Evolutionary conservation across 495 filamentous ascomycete species (phyloP), one percentile per base, ranked within the genome.

Genomic region (Cercophora scortea): DNA sequence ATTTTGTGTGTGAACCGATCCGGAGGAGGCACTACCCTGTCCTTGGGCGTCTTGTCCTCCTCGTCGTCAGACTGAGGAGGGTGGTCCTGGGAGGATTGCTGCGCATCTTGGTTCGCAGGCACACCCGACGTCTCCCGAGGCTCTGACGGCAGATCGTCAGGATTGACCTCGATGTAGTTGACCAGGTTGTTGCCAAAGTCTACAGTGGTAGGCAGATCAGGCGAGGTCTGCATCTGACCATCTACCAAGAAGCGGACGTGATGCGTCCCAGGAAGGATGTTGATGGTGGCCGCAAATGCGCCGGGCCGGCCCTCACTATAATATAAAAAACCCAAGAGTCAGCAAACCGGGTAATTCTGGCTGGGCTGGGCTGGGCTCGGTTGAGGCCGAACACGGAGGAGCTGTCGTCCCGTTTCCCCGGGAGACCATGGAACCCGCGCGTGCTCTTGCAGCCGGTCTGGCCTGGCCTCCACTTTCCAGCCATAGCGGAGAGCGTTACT

Each of bases 181-280:
- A 98, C 90, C 17, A 98, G 73, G 61, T 95, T 91, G 63, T 95
- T 95, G 41, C 89, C 93, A 65, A 90, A 95, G 70, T 98, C 93
- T 25, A 98, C 93, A 0, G 93, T 92, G 0, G 94, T 97, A 3
- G 93, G 91, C 18, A 95, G 79, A 55, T 86, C 80, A 42, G 87
- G 83, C 6, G 91, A 90, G 15, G 88, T 88, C 53, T 83, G 78
- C 90, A 97, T 96, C 54, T 90, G 84, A 36, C 86, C 87, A 68
- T 96, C 90, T 25, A 97, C 89, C 58, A 98, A 81, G 72, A 97
- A 98, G 61, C 93, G 90, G 57, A 98, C 75, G 70, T 98, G 93
- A 69, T 98, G 93, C 1, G 93, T 97, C 39, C 93, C 93, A 1
- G 93, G 89, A 12, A 85, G 84, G 50, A 98, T 82, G 59, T 84